phyloP scores from a whole-genome alignment of 2,329 filamentous ascomycete genomes.

The Cladosporium sphaerospermum region DNA sequence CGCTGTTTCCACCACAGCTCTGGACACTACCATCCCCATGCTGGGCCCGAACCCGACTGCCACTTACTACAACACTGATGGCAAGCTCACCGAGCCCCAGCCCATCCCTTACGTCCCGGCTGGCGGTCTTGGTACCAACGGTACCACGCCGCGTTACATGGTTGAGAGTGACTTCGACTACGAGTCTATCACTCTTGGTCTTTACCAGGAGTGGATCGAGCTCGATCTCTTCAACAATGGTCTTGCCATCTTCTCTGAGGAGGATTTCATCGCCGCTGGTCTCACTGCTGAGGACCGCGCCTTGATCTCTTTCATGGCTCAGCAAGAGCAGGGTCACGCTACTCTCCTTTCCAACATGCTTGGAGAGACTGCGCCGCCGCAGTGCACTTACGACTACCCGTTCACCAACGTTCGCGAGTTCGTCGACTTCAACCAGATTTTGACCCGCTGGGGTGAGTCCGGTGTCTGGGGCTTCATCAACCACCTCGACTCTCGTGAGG shows the following conservation, averaged over 20 bases:
- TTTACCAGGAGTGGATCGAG: conserved; percentile 83
- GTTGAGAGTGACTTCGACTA: conserved; percentile 79
- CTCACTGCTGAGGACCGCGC: conserved; percentile 63
- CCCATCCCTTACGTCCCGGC: conserved; percentile 67
- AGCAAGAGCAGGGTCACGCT: conserved; percentile 72
- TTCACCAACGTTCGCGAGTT: conserved; percentile 68
- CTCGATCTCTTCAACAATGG: conserved; percentile 76
- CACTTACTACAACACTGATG: conserved; percentile 66
- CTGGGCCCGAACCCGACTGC: conserved; percentile 55
- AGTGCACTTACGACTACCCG: conserved; percentile 79
- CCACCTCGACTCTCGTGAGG: conserved; percentile 70
- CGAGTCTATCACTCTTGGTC: conserved; percentile 64
- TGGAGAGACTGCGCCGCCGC: conserved; percentile 60
- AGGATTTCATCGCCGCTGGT: conserved; percentile 64
- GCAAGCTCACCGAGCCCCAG: conserved; percentile 58
- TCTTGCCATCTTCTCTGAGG: conserved; percentile 59
- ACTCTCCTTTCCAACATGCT: conserved; percentile 74
- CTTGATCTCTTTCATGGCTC: conserved; percentile 68
- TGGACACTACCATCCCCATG: conserved; percentile 53
- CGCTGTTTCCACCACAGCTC: conserved; percentile 53
- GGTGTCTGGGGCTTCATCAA: conserved; percentile 76
- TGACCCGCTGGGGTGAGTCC: conserved; percentile 75
- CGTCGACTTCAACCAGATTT: conserved; percentile 76
- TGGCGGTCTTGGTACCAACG: conserved; percentile 69
- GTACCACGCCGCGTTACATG: conserved; percentile 67